These are phyloP conservation scores for Barnettozyma californica DNA, from an alignment of 805 yeast species.

Conservation along the genomic window DNA sequence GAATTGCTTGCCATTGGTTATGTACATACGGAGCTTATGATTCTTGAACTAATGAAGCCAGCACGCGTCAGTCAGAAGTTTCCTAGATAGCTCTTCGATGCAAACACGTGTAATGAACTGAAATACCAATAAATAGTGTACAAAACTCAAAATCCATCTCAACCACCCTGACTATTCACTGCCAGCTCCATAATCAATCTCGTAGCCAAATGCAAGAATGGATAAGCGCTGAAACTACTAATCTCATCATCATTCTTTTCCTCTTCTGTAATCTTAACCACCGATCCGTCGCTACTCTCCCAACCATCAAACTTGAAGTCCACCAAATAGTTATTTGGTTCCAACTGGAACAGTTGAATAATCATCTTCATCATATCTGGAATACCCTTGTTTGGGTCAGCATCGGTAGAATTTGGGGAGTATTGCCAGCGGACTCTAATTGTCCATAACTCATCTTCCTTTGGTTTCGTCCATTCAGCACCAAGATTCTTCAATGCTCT, in stretches of 20 bases:
- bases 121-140: not conserved
- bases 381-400: constrained; percentile 22
- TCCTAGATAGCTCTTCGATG: not conserved
- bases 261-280: constrained; percentile 24
- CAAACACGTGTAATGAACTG: not conserved
- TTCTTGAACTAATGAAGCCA: not conserved
- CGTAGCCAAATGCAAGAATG: constrained; percentile 89
- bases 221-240: constrained; percentile 91
- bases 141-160: not conserved
- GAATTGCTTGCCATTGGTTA: not conserved
- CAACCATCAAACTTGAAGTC: constrained; percentile 98
- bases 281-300: constrained; percentile 51
- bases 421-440: constrained; percentile 93
- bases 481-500: constrained; percentile 89
- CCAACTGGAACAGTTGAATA: constrained; percentile 91
- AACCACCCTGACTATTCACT: constrained; percentile 70
- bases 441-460: constrained; percentile 94
- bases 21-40: not conserved
- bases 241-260: constrained; percentile 57
- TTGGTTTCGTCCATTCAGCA: constrained; percentile 96
- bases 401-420: constrained; percentile 33
- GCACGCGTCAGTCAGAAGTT: not conserved
- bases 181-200: constrained; percentile 93
- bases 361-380: constrained; percentile 95
- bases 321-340: constrained; percentile 91